These are phyloP conservation scores for Calonectria montana DNA, from an alignment of 2,329 filamentous ascomycete species.

Conservation along the genomic window DNA sequence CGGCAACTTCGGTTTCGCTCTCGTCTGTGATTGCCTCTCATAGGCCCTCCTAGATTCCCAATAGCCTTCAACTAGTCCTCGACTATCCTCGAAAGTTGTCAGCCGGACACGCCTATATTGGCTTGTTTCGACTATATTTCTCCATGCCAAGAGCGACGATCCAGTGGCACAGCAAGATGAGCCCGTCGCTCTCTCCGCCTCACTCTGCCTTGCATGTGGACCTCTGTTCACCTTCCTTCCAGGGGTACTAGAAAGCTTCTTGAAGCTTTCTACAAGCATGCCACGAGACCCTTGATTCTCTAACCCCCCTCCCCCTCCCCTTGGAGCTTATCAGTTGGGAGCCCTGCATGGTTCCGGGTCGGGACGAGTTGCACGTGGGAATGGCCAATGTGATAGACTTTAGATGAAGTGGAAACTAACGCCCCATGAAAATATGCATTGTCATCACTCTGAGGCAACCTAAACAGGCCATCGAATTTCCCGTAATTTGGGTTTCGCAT, in stretches of 20 bases:
- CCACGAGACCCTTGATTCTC: background rate
- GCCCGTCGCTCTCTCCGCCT: background rate
- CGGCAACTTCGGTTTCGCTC: background rate
- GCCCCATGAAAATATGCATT: background rate
- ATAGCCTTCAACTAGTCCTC: background rate
- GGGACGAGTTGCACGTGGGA: background rate
- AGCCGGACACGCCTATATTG: background rate
- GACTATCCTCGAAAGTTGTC: background rate
- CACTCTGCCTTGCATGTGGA: background rate
- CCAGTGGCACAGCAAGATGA: background rate
- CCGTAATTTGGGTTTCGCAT: background rate
- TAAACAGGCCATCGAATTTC: background rate
- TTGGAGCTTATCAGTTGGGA: background rate
- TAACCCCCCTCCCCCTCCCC: background rate
- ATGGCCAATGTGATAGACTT: slow-evolving; percentile 1
- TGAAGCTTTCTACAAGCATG: background rate
- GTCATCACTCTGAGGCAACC: slow-evolving; percentile 4
- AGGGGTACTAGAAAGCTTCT: background rate
- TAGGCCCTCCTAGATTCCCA: background rate
- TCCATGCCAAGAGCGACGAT: background rate
- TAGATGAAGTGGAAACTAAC: background rate
- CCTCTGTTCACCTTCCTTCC: background rate
- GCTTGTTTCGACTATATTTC: background rate
- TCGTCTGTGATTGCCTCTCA: too few species aligned
- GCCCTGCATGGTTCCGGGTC: background rate